phyloP scores from a whole-genome alignment of 306 rosid species.

The Luffa aegyptiaca region DNA sequence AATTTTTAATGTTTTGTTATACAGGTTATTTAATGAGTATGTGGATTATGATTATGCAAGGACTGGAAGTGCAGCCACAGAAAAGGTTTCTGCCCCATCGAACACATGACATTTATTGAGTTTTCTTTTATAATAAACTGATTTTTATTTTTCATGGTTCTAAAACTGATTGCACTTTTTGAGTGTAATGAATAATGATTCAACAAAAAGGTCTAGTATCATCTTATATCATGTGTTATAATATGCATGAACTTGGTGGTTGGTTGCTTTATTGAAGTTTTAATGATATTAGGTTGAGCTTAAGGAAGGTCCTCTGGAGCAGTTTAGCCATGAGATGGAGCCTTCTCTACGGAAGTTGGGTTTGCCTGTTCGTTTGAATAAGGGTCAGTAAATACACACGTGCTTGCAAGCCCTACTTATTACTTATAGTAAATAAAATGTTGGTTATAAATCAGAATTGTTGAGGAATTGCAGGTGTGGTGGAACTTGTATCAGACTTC shows the following conservation, averaged over 20 bases:
- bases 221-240: background rate
- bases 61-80: slow-evolving; percentile 67
- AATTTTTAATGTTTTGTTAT: background rate
- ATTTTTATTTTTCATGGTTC: background rate
- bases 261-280: background rate
- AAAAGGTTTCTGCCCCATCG: slow-evolving; percentile 34
- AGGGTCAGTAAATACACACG: slow-evolving; percentile 33
- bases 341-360: slow-evolving; percentile 92
- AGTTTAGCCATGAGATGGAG: slow-evolving; percentile 94
- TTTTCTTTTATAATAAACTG: background rate
- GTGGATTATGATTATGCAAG: slow-evolving; percentile 83
- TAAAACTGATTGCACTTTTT: background rate
- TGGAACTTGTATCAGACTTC: slow-evolving; percentile 78
- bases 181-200: background rate
- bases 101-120: background rate
- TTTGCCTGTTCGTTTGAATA: slow-evolving; percentile 91
- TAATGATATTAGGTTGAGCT: slow-evolving; percentile 61
- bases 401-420: background rate
- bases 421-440: background rate
- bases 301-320: slow-evolving; percentile 87
- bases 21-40: slow-evolving; percentile 69
- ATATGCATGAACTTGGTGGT: background rate
- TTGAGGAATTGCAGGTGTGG: slow-evolving; percentile 51
- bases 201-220: background rate
- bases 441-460: background rate